Conservation (phyloP, 441 rosid species). For the Populus hybrid region DNA sequence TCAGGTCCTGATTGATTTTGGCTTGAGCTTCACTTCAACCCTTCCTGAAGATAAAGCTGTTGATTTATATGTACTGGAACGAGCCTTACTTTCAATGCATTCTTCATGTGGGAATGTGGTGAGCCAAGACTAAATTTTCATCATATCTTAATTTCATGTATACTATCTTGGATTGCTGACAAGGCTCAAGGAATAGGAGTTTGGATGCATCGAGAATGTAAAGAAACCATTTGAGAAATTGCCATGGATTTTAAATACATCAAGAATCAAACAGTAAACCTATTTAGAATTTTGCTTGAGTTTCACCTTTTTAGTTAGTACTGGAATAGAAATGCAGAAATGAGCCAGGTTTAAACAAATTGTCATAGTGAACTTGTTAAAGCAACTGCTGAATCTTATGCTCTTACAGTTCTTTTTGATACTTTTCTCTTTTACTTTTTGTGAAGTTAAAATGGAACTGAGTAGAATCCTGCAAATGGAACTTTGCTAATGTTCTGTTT, state of each 20-base stretch:
- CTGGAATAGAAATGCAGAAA: too few species aligned
- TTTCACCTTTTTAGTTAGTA: too few species aligned
- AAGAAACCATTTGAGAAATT: not conserved
- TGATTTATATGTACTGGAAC: constrained; percentile 88
- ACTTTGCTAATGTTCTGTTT: not conserved
- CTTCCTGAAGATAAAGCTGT: constrained; percentile 97
- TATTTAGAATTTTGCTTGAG: too few species aligned
- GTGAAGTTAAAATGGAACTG: not conserved
- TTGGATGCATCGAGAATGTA: not conserved
- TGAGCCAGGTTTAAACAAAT: too few species aligned
- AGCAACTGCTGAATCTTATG: too few species aligned
- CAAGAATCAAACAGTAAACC: too few species aligned
- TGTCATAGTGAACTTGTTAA: too few species aligned
- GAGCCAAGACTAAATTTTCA: constrained; percentile 19
- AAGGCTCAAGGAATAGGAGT: not conserved
- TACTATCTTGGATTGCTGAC: not conserved
- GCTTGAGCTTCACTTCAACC: constrained; percentile 86
- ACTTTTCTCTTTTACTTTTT: too few species aligned
- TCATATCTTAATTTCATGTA: not conserved
- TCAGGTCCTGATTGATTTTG: constrained; percentile 93
- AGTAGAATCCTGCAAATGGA: not conserved
- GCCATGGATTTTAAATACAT: not conserved
- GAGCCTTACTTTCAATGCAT: constrained; percentile 91
- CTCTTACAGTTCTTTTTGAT: too few species aligned
- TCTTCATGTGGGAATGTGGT: constrained; percentile 98